Evolutionary conservation across 2,329 filamentous ascomycete genomes (phyloP).

Genomic region (Alternaria hordeiaustralica): DNA sequence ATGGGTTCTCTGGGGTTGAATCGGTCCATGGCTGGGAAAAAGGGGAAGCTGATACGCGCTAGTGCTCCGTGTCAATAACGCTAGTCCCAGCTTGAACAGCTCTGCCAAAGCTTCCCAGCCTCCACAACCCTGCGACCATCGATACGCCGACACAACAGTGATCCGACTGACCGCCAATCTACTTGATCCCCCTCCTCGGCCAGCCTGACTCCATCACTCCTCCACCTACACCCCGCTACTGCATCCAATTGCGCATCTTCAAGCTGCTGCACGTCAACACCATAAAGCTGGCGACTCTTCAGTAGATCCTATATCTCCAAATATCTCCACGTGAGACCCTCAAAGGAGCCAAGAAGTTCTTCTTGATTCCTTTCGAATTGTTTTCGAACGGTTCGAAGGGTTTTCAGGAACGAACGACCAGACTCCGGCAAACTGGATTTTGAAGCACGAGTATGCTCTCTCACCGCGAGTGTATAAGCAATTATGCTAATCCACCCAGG

Average conservation of each 20-base stretch:
- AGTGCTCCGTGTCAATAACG: conserved; percentile 25
- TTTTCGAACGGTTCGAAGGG: conserved; percentile 61
- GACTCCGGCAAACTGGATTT: conserved; percentile 99
- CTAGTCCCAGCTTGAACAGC: conserved; percentile 33
- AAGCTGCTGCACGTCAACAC: conserved; percentile 36
- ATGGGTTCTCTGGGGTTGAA: conserved; percentile 6
- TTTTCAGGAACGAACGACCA: conserved; percentile 74
- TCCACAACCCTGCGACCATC: conserved; percentile 22
- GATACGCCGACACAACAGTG: conserved; percentile 37
- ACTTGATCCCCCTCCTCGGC: conserved; percentile 44
- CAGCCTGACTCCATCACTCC: conserved; percentile 41
- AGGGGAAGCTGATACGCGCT: conserved; percentile 35
- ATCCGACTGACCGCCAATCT: conserved; percentile 40
- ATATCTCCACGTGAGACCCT: conserved; percentile 38
- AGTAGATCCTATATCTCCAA: conserved; percentile 22
- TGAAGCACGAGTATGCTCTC: conserved; percentile 84
- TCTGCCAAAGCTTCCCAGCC: conserved; percentile 26
- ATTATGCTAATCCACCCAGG: conserved; percentile 29
- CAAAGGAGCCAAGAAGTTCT: conserved; percentile 56
- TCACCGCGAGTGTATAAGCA: background rate
- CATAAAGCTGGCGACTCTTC: conserved; percentile 41
- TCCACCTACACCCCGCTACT: conserved; percentile 47
- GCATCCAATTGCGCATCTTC: conserved; percentile 47
- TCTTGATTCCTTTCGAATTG: conserved; percentile 72
- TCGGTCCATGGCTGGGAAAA: conserved; percentile 18